Evolutionary conservation across 257 asterid species (phyloP).

Genomic region (Rauvolfia tetraphylla): DNA sequence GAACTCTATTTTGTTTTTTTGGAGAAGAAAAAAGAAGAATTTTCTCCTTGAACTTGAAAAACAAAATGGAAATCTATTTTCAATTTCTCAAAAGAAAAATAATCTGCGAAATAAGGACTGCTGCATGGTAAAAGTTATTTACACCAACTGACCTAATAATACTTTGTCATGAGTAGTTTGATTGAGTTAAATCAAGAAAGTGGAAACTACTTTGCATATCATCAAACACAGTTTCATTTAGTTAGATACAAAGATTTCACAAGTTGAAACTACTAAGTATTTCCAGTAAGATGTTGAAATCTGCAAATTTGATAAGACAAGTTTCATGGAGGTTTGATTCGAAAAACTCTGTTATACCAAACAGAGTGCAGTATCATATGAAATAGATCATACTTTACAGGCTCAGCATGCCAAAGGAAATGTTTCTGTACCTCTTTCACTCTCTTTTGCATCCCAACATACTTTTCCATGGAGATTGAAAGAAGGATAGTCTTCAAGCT

Average conservation of each 20-base stretch:
- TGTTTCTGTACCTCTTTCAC: constrained; percentile 37
- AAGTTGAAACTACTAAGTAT: not conserved
- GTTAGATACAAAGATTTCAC: not conserved
- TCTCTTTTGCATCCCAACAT: constrained; percentile 31
- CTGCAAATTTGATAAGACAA: not conserved
- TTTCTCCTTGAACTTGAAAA: too few species aligned
- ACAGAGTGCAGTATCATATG: constrained; percentile 46
- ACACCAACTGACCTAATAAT: too few species aligned
- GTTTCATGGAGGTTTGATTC: constrained; percentile 19
- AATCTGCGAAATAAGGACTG: too few species aligned
- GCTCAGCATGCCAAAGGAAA: constrained; percentile 43
- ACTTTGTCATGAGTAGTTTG: too few species aligned
- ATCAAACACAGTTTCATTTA: not conserved
- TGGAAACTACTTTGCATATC: too few species aligned
- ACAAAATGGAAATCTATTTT: too few species aligned
- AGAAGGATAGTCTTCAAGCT: constrained; percentile 38
- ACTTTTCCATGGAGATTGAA: constrained; percentile 32
- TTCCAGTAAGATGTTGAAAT: not conserved
- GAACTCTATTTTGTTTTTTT: too few species aligned
- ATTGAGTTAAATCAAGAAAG: too few species aligned
- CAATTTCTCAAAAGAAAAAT: too few species aligned
- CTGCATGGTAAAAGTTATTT: too few species aligned
- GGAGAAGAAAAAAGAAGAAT: too few species aligned
- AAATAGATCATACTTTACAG: constrained; percentile 43
- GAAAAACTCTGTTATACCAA: constrained; percentile 41